These are phyloP conservation scores for Mortierella sp. DNA, from an alignment of 371 early-diverging fungal genomes.

Conservation along the genomic window DNA sequence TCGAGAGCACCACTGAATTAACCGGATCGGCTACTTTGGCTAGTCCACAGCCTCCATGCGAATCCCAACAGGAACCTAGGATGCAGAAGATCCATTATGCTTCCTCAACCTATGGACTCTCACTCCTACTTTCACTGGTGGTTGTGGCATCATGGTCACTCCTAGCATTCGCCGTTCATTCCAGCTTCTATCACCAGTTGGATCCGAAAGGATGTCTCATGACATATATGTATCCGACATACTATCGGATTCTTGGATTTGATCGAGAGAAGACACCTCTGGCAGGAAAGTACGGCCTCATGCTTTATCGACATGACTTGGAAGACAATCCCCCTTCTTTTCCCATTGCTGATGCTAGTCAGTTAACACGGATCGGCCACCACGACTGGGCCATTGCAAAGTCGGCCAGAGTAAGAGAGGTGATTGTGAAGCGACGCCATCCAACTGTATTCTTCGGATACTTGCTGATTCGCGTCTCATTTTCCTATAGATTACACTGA, in stretches of 20 bases:
- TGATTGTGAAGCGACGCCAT: not conserved
- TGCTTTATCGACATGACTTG: slow-evolving; percentile 82
- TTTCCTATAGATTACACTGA: slow-evolving; percentile 52
- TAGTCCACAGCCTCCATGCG: too few species aligned
- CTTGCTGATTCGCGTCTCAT: not conserved
- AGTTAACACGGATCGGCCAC: slow-evolving; percentile 6
- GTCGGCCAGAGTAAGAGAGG: slow-evolving; percentile 25
- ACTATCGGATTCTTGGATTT: slow-evolving; percentile 70
- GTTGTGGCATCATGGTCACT: slow-evolving; percentile 14
- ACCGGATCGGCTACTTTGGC: too few species aligned
- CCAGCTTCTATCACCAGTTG: slow-evolving; percentile 69
- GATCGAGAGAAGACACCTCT: slow-evolving; percentile 74
- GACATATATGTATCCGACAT: slow-evolving; percentile 86
- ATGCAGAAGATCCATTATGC: not conserved
- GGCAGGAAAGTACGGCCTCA: slow-evolving; percentile 82
- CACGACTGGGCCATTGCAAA: slow-evolving; percentile 18
- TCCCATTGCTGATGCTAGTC: not conserved
- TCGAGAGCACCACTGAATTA: too few species aligned
- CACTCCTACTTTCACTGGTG: not conserved
- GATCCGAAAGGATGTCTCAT: slow-evolving; percentile 80
- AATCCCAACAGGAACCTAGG: not conserved
- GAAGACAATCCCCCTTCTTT: slow-evolving; percentile 50
- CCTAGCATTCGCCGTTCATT: slow-evolving; percentile 49
- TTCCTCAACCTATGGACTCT: slow-evolving; percentile 4
- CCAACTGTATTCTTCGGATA: not conserved